phyloP scores from a whole-genome alignment of 208 protist genomes.

The Leishmania mexicana region DNA sequence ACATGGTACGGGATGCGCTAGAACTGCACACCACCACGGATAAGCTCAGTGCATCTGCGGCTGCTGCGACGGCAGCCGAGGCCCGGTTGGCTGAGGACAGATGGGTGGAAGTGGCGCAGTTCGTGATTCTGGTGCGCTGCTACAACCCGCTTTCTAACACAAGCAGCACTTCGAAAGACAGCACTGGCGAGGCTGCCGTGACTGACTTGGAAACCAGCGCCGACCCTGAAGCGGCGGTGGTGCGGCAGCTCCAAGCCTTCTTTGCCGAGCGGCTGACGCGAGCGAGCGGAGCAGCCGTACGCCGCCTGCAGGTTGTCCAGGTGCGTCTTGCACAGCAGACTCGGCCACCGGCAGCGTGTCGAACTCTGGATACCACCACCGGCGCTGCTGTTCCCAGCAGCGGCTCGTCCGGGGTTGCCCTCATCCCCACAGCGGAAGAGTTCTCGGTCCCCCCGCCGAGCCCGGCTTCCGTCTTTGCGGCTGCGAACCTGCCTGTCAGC shows the following conservation, averaged over 20 bases:
- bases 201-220: background rate
- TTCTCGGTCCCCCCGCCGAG: constrained; percentile 58
- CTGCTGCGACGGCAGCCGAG: background rate
- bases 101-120: constrained; percentile 64
- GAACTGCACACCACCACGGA: constrained; percentile 18
- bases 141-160: constrained; percentile 12
- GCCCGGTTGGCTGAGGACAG: constrained; percentile 39
- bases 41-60: background rate
- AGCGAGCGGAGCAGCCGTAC: constrained; percentile 13
- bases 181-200: background rate
- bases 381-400: background rate
- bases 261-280: constrained; percentile 9
- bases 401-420: constrained; percentile 2
- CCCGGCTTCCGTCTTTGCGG: constrained; percentile 60
- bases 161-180: background rate
- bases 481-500: constrained; percentile 75
- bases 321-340: constrained; percentile 12
- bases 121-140: constrained; percentile 71
- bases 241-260: constrained; percentile 19
- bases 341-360: background rate
- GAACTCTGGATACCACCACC: background rate
- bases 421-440: constrained; percentile 72
- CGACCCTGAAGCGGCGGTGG: constrained; percentile 15
- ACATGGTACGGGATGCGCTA: constrained; percentile 58
- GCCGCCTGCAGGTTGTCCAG: constrained; percentile 23